A percentile compares a stretch with the other conserved stretches of the same genome.
Conservation (phyloP, 2,329 filamentous ascomycete species). For the Dryadomyces sulphureus region DNA sequence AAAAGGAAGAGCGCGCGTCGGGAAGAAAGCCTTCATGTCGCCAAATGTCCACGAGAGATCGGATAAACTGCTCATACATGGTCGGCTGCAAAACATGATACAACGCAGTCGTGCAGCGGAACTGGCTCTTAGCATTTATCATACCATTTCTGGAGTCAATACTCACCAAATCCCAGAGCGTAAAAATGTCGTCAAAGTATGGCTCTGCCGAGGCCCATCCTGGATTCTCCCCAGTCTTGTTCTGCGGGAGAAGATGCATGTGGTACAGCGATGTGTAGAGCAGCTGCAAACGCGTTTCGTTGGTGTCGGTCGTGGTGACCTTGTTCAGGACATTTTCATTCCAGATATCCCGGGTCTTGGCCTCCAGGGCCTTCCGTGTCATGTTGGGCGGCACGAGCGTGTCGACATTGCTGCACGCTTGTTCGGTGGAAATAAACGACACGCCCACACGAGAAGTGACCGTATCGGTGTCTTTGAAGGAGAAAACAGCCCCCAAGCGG, state of each 20-base stretch:
- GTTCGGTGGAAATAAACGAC: constrained; percentile 47
- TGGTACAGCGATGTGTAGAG: constrained; percentile 57
- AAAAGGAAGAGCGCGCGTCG: constrained; percentile 52
- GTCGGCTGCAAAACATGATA: constrained; percentile 50
- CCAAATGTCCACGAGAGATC: constrained; percentile 55
- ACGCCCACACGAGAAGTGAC: constrained; percentile 49
- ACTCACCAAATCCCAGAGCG: constrained; percentile 42
- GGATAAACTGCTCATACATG: constrained; percentile 49
- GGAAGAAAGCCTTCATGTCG: constrained; percentile 48
- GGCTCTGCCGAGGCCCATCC: constrained; percentile 49
- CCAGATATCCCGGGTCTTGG: constrained; percentile 31
- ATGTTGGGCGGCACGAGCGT: constrained; percentile 36
- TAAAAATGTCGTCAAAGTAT: constrained; percentile 59
- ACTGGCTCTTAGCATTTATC: constrained; percentile 15
- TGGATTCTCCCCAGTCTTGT: constrained; percentile 58
- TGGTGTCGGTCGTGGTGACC: constrained; percentile 41
- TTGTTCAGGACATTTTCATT: constrained; percentile 41
- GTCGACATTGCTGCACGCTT: constrained; percentile 36
- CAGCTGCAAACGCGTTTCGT: constrained; percentile 39
- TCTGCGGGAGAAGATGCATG: constrained; percentile 53
- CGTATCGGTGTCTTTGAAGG: constrained; percentile 27
- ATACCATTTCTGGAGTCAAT: constrained; percentile 5
- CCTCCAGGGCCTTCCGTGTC: constrained; percentile 28
- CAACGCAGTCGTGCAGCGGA: constrained; percentile 49
- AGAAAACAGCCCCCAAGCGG: constrained; percentile 36